These are phyloP conservation scores for Pyricularia sp. DNA, from an alignment of 2,329 filamentous ascomycete genomes.

Conservation along the genomic window DNA sequence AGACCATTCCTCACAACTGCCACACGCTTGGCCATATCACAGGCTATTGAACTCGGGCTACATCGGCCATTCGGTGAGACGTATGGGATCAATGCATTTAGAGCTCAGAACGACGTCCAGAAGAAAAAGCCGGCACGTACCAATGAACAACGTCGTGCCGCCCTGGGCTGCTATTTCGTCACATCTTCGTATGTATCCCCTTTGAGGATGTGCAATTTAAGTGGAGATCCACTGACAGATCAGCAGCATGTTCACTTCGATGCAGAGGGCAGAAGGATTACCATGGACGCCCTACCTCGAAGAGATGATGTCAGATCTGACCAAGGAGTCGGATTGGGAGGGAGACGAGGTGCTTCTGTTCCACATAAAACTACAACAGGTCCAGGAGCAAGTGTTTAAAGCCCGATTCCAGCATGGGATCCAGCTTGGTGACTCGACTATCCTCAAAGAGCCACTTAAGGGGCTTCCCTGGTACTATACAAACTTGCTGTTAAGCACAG, in stretches of 20 bases:
- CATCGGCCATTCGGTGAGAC: conserved; percentile 22
- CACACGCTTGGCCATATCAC: conserved; percentile 25
- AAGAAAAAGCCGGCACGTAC: conserved; percentile 9
- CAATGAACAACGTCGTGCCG: conserved; percentile 33
- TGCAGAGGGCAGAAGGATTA: conserved; percentile 36
- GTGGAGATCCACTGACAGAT: not conserved
- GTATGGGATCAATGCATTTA: conserved; percentile 17
- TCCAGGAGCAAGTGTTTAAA: conserved; percentile 21
- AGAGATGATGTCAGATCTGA: conserved; percentile 36
- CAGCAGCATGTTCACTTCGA: conserved; percentile 14
- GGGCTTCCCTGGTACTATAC: conserved; percentile 12
- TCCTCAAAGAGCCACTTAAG: not conserved
- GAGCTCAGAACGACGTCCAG: conserved; percentile 3
- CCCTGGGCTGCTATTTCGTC: conserved; percentile 31
- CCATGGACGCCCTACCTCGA: conserved; percentile 47
- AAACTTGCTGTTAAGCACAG: conserved; percentile 13
- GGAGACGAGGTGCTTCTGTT: conserved; percentile 35
- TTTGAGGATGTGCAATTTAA: not conserved
- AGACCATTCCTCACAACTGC: conserved; percentile 30
- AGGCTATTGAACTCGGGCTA: conserved; percentile 34
- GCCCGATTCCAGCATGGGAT: conserved; percentile 9
- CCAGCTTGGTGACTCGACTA: conserved; percentile 7
- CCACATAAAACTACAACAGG: conserved; percentile 26
- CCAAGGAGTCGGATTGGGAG: conserved; percentile 28
- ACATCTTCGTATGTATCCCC: conserved; percentile 19